Percentiles rank a stretch among this genome's conserved stretches.
Evolutionary conservation across 1,284 basidiomycete genomes (phyloP).

Genomic region (Hypsizygus ulmarius): DNA sequence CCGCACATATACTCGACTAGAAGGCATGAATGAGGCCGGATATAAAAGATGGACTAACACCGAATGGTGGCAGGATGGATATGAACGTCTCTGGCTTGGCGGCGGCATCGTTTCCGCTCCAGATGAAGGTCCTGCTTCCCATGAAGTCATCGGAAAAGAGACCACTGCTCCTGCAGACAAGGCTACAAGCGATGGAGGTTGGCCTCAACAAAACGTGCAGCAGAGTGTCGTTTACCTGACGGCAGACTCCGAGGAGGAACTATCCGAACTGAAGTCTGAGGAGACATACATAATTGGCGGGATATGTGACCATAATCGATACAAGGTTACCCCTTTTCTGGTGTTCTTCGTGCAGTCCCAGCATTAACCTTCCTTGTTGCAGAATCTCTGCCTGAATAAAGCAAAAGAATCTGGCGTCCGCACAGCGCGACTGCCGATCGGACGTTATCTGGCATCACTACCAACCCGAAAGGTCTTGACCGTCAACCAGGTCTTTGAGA

Average conservation of each 20-base stretch:
- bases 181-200: slow-evolving; percentile 17
- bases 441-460: slow-evolving; percentile 78
- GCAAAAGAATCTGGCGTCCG: slow-evolving; percentile 73
- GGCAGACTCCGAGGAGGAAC: slow-evolving; percentile 88
- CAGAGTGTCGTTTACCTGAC: slow-evolving; percentile 87
- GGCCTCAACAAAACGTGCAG: slow-evolving; percentile 28
- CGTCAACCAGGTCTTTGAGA: slow-evolving; percentile 96
- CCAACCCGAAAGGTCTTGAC: slow-evolving; percentile 94
- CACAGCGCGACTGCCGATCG: slow-evolving; percentile 91
- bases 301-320: slow-evolving; percentile 94
- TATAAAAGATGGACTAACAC: slow-evolving; percentile 81
- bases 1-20: slow-evolving; percentile 65
- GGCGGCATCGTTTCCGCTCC: slow-evolving; percentile 1
- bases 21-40: slow-evolving; percentile 63
- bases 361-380: slow-evolving; percentile 12
- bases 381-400: slow-evolving; percentile 91
- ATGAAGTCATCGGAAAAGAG: slow-evolving; percentile 9
- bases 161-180: slow-evolving; percentile 11
- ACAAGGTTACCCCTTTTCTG: slow-evolving; percentile 68
- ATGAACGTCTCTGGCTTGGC: slow-evolving; percentile 63
- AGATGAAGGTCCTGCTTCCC: not conserved
- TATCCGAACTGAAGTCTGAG: slow-evolving; percentile 75
- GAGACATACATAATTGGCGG: slow-evolving; percentile 97
- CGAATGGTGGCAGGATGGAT: slow-evolving; percentile 78
- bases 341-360: slow-evolving; percentile 17